These are phyloP conservation scores for Globisporangium viniferum DNA, from an alignment of 352 stramenopile genomes.

Conservation along the genomic window DNA sequence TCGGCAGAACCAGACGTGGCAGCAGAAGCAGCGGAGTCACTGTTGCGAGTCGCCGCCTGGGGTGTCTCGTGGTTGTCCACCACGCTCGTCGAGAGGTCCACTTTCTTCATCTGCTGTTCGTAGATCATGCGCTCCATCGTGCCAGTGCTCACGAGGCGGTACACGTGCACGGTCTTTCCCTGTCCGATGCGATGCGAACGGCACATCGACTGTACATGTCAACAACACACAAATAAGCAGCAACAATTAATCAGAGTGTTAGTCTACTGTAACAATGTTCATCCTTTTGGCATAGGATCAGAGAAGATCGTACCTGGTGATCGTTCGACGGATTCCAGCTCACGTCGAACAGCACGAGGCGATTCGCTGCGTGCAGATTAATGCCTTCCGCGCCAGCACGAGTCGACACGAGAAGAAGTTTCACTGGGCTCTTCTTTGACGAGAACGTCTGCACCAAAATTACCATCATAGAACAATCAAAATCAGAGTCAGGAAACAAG, in stretches of 20 bases:
- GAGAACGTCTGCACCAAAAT: constrained; percentile 49
- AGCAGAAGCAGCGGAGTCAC: neutral
- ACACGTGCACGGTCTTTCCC: constrained; percentile 88
- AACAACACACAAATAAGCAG: constrained; percentile 5
- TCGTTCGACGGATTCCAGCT: constrained; percentile 92
- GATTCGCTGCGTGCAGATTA: constrained; percentile 87
- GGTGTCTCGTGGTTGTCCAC: constrained; percentile 47
- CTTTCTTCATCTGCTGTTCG: constrained; percentile 88
- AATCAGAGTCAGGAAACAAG: neutral
- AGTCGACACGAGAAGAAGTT: constrained; percentile 77
- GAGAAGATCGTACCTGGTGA: constrained; percentile 53
- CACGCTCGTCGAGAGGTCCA: constrained; percentile 72
- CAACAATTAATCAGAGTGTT: constrained; percentile 1
- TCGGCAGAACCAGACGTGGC: neutral
- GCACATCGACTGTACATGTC: constrained; percentile 82
- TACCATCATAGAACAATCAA: neutral
- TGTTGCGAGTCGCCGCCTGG: neutral
- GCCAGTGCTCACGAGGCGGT: constrained; percentile 89
- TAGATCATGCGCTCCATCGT: constrained; percentile 93
- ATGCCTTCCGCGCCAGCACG: constrained; percentile 84
- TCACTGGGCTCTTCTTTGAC: constrained; percentile 44
- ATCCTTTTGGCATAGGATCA: neutral
- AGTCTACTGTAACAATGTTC: neutral
- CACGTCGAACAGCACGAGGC: constrained; percentile 89
- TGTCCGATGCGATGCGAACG: constrained; percentile 89